A percentile compares a stretch with the other conserved stretches of the same genome.
Conservation (phyloP, 2,329 filamentous ascomycete species). For the Purpureocillium lavendulum region DNA sequence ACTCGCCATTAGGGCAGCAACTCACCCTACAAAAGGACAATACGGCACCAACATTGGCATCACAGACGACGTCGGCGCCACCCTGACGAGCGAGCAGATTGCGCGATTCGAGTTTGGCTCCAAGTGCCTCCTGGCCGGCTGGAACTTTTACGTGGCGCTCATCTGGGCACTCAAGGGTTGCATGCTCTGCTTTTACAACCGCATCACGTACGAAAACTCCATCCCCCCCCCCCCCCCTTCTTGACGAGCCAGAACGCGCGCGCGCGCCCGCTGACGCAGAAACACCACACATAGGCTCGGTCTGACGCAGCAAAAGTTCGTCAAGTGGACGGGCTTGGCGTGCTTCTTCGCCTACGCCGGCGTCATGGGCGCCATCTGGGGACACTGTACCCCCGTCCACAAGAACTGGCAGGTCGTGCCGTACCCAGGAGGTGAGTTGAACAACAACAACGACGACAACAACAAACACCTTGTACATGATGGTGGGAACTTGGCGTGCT, state of each 20-base stretch:
- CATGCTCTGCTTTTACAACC: conserved; percentile 33
- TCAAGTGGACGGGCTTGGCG: conserved; percentile 22
- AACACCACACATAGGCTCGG: conserved; percentile 17
- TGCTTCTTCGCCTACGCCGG: conserved; percentile 22
- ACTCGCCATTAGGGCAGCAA: background rate
- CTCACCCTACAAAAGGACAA: conserved; percentile 15
- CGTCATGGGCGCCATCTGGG: conserved; percentile 23
- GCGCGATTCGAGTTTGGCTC: conserved; percentile 21
- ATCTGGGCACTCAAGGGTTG: conserved; percentile 34
- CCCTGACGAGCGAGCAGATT: conserved; percentile 20
- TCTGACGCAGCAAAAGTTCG: conserved; percentile 25
- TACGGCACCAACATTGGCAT: conserved; percentile 30
- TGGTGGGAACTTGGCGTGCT: too few species aligned
- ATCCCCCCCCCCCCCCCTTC: too few species aligned
- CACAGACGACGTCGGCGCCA: conserved; percentile 19
- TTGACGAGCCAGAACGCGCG: too few species aligned
- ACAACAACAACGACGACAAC: too few species aligned
- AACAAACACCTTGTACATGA: too few species aligned
- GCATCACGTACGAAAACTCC: conserved; percentile 27
- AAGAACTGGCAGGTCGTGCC: conserved; percentile 32
- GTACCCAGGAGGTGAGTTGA: conserved; percentile 25
- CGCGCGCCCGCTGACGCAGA: too few species aligned
- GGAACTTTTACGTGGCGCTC: conserved; percentile 31
- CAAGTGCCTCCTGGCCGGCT: conserved; percentile 25
- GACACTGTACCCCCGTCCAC: conserved; percentile 26